phyloP scores from a whole-genome alignment of 305 asterid species.

The Galium porrigens region DNA sequence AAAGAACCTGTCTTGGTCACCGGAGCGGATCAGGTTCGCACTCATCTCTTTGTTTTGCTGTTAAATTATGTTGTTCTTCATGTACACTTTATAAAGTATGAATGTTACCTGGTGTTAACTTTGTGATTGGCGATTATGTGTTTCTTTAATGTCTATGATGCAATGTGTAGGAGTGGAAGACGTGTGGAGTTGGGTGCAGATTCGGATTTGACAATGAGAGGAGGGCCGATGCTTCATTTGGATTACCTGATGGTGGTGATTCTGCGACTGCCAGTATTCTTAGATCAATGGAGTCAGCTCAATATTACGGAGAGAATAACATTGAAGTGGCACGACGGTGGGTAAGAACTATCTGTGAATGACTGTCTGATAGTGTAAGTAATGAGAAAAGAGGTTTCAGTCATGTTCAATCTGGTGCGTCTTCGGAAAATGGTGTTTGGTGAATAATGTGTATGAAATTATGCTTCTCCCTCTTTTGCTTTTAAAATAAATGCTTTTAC shows the following conservation, averaged over 20 bases:
- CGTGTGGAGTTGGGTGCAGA: constrained; percentile 68
- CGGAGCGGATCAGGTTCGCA: constrained; percentile 45
- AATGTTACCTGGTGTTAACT: background rate
- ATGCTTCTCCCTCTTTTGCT: background rate
- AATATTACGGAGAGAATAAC: constrained; percentile 58
- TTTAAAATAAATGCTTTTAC: background rate
- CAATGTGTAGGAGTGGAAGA: constrained; percentile 46
- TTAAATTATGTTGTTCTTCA: background rate
- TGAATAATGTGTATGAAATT: background rate
- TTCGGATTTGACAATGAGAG: constrained; percentile 31
- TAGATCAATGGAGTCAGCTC: constrained; percentile 84
- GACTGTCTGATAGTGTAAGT: constrained; percentile 21
- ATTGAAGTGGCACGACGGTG: constrained; percentile 79
- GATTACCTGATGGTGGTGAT: constrained; percentile 29
- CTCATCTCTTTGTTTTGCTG: background rate
- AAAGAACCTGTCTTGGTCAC: constrained; percentile 44
- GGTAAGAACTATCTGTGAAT: constrained; percentile 55
- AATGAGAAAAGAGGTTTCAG: background rate
- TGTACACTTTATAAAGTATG: background rate
- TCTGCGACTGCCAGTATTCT: constrained; percentile 34
- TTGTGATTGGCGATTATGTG: background rate
- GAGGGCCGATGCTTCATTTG: constrained; percentile 65
- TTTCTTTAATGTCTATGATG: constrained; percentile 5
- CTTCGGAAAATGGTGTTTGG: background rate
- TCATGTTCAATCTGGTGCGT: background rate